Evolutionary conservation across 768 basidiomycete genomes (phyloP), one percentile per base, ranked within the genome.

Genomic region (Lactarius sanguifluus): DNA sequence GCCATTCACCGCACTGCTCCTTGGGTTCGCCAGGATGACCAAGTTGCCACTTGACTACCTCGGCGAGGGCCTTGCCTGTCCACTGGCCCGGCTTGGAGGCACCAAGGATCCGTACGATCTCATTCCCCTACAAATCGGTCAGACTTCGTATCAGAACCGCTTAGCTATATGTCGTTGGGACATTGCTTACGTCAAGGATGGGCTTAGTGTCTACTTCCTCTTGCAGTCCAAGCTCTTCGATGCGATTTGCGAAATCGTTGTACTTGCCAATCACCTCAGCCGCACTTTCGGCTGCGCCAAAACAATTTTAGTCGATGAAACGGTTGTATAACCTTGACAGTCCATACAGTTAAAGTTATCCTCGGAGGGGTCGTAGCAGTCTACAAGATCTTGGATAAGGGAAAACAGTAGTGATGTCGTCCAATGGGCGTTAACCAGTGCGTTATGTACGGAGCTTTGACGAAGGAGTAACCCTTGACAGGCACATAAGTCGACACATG

Each of bases 41-140:
- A 8, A 98, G 81, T 71, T 95, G 94, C 96, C 95, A 98, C 66
- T 88, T 84, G 23, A 93, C 73, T 30, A 98, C 81, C 57, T 81
- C 82, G n/a, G 81, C 78, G 23, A 93, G 79, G 7, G 88, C 81
- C 34, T 81, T 77, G 38, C 84, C 83, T 6, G 88, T 86, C 86
- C 93, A 88, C 2, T 86, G 82, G 2, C 94, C 94, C 1, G 87
- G 82, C 67, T 81, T 85, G 3, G 76, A 73, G 20, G 80, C 80
- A 2, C 77, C 82, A 6, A 96, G 79, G 10, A 85, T 74, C 25
- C 76, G 67, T 2, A 83, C 77, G 40, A 94, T 80, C 63, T 90
- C 86, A 34, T 80, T 84, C 1, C 96, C 96, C 96, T 97, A 70
- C 32, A 47, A 40, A 69, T 38, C 62, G 59, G 47, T 13, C 41